Conservation (phyloP, 768 basidiomycete genomes). For the Neoboletus magnificus region DNA sequence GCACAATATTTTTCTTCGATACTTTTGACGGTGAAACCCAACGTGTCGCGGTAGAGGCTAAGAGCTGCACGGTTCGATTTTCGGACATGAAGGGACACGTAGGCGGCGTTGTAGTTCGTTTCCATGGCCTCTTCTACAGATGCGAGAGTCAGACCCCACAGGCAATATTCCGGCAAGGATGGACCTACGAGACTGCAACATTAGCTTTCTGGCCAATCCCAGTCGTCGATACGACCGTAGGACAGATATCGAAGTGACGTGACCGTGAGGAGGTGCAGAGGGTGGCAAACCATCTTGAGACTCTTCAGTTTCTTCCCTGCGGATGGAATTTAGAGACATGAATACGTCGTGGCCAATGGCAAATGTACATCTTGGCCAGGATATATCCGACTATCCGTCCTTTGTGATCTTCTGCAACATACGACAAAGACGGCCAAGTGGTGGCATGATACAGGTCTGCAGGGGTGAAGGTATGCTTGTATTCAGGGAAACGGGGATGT, state of each 20-base stretch:
- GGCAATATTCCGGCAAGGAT: background rate
- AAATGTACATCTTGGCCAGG: constrained; percentile 84
- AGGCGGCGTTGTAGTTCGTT: constrained; percentile 77
- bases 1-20: constrained; percentile 90
- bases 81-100: constrained; percentile 87
- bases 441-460: constrained; percentile 85
- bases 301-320: constrained; percentile 54
- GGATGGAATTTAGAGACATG: constrained; percentile 26
- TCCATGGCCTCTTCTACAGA: constrained; percentile 85
- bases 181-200: constrained; percentile 84
- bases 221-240: constrained; percentile 86
- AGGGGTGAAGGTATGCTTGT: background rate
- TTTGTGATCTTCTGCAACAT: constrained; percentile 86
- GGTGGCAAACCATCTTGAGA: constrained; percentile 48
- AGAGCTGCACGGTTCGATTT: constrained; percentile 95
- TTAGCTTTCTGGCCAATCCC: constrained; percentile 90
- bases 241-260: constrained; percentile 96
- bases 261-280: constrained; percentile 67
- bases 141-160: constrained; percentile 1
- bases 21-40: constrained; percentile 84
- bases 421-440: constrained; percentile 93
- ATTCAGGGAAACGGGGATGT: background rate
- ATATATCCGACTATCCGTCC: constrained; percentile 94
- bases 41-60: constrained; percentile 79
- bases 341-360: background rate